phyloP scores from a whole-genome alignment of 371 early-diverging fungal genomes.

The Gilbertella persicaria region DNA sequence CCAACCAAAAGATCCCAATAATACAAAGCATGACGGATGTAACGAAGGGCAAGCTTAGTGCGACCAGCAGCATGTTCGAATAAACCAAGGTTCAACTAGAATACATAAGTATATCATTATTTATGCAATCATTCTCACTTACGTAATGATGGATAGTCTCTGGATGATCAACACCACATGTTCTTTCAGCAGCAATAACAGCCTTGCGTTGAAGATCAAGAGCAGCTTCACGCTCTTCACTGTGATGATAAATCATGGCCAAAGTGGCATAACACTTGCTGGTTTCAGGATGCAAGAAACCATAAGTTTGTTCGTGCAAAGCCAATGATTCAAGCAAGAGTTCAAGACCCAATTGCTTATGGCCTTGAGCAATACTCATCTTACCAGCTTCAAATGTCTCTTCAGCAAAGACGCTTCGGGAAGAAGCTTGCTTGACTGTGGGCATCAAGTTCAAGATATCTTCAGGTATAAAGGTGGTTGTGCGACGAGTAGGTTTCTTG shows the following conservation, averaged over 20 bases:
- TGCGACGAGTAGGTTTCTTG: conserved; percentile 23
- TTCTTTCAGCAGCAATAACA: conserved; percentile 83
- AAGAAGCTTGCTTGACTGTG: conserved; percentile 75
- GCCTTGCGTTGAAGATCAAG: conserved; percentile 85
- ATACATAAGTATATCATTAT: conserved; percentile 3
- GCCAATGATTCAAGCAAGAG: conserved; percentile 81
- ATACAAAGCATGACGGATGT: conserved; percentile 79
- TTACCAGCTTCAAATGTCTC: conserved; percentile 90
- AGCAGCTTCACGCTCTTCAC: conserved; percentile 76
- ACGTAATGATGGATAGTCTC: conserved; percentile 91
- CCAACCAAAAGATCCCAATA: conserved; percentile 83
- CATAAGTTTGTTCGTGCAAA: conserved; percentile 90
- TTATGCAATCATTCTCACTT: conserved; percentile 20
- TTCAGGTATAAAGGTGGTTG: conserved; percentile 63
- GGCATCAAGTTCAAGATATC: conserved; percentile 86
- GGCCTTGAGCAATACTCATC: conserved; percentile 78
- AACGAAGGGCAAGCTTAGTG: conserved; percentile 74
- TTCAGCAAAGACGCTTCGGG: conserved; percentile 78
- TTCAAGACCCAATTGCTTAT: conserved; percentile 78
- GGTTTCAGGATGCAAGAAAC: conserved; percentile 88
- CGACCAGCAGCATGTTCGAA: conserved; percentile 85
- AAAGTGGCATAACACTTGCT: conserved; percentile 84
- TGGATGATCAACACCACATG: conserved; percentile 83
- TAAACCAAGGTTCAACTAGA: conserved; percentile 79
- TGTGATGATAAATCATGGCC: conserved; percentile 84